Conservation (phyloP, 495 filamentous ascomycete genomes). For the Aspergillus biplanus region DNA sequence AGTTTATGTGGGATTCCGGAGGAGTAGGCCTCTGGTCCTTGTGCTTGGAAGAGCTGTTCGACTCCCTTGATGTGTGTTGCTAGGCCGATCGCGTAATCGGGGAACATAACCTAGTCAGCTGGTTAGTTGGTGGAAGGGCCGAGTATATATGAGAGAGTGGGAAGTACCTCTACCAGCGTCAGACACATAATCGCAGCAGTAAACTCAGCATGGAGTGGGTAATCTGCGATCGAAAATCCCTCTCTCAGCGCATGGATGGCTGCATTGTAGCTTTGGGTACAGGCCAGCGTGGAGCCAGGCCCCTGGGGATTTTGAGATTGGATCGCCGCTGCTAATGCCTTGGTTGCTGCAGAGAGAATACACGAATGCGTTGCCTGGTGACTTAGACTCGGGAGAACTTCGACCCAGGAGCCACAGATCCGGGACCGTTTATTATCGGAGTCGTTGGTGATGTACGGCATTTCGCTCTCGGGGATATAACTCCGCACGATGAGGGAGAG, state of each 20-base stretch:
- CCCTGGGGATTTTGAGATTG: slow-evolving; percentile 18
- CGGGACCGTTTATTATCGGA: slow-evolving; percentile 25
- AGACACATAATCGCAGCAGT: slow-evolving; percentile 44
- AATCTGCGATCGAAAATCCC: slow-evolving; percentile 21
- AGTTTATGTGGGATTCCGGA: slow-evolving; percentile 36
- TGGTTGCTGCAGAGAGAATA: slow-evolving; percentile 31
- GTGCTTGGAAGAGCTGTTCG: slow-evolving; percentile 29
- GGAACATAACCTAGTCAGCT: slow-evolving; percentile 30
- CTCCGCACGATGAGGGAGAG: slow-evolving; percentile 15
- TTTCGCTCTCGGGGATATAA: slow-evolving; percentile 21
- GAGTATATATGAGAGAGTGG: not conserved
- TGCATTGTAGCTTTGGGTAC: slow-evolving; percentile 27
- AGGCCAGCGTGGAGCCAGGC: slow-evolving; percentile 15
- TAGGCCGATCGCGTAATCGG: slow-evolving; percentile 28
- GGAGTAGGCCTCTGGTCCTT: slow-evolving; percentile 27
- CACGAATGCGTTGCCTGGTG: slow-evolving; percentile 2
- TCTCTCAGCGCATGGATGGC: slow-evolving; percentile 33
- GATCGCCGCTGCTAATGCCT: slow-evolving; percentile 34
- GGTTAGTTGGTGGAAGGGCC: not conserved
- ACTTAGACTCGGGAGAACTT: slow-evolving; percentile 35
- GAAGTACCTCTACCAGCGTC: slow-evolving; percentile 31
- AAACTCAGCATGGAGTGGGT: slow-evolving; percentile 21
- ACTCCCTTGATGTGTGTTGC: slow-evolving; percentile 36
- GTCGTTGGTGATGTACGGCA: not conserved
- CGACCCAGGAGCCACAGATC: slow-evolving; percentile 46